Conservation (phyloP, 1,284 basidiomycete species). For the Puccinia horiana region DNA sequence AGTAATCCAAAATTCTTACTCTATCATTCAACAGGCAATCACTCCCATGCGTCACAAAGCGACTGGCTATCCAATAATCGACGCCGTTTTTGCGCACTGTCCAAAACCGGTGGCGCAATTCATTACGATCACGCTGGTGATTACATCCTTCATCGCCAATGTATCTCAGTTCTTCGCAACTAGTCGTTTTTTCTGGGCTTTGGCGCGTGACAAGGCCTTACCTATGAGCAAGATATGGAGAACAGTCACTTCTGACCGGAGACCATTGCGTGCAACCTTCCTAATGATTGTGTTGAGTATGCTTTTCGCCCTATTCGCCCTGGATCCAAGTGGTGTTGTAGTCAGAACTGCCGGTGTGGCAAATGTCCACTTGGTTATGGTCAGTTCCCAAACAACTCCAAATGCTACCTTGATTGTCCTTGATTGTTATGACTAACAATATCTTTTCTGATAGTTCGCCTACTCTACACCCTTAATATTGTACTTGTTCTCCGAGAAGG, state of each 20-base stretch:
- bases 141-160: conserved; percentile 18
- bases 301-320: neutral
- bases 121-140: conserved; percentile 7
- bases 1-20: neutral
- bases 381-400: neutral
- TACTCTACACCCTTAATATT: conserved; percentile 24
- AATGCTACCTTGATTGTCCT: neutral
- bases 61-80: conserved; percentile 24
- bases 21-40: conserved; percentile 14
- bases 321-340: neutral
- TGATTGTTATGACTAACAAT: neutral
- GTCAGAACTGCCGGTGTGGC: neutral
- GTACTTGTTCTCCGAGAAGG: conserved; percentile 14
- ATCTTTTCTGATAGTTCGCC: neutral
- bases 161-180: conserved; percentile 38
- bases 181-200: conserved; percentile 46
- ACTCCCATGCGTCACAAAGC: conserved; percentile 13
- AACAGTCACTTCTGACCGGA: neutral
- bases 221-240: conserved; percentile 24
- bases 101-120: conserved; percentile 43
- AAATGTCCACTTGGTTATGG: neutral
- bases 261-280: conserved; percentile 28
- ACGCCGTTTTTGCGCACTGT: conserved; percentile 35
- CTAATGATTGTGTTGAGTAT: conserved; percentile 16
- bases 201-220: conserved; percentile 45